Base-by-base conservation (phyloP, 257 asterid species). In the Solanum microdontum region DNA sequence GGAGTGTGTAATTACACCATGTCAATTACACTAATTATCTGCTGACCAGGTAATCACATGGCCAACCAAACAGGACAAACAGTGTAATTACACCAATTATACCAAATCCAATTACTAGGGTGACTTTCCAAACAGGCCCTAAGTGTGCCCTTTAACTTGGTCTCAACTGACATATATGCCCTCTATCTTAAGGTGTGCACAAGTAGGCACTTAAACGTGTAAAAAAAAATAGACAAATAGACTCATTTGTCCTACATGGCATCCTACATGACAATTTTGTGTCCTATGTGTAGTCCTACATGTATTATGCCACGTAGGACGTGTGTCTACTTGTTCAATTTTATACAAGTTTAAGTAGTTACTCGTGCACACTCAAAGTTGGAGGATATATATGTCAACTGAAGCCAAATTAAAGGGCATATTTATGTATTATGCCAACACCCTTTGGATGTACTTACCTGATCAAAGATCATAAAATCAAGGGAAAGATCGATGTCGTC, bases 381-480 rank as follows among this genome's bases (percentile, higher is more conserved):
- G 62, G 4, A 51, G 62, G 62, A 51, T 17, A 17, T 51, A 51
- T 1, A 17, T 17, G n/a, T 17, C n/a, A 51, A 51, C 62, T 6
- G 4, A 17, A 17, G 4, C 9, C 62, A 51, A 51, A 1, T 51
- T 51, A 51, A 51, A 51, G 0, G 1, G 3, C 23, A 51, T 51
- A 51, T 17, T 51, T 51, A 17, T 17, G n/a, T 17, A 51, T 51
- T 48, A 48, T 13, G 60, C 0, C 60, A 45, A 32, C 43, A 32
- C 43, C 43, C 24, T 72, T 36, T 15, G 34, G 34, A 10, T 3
- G 2, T 4, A 4, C 85, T 90, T 90, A 94, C 96, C 45, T 92
- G 94, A 86, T 93, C 92, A 39, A 93, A 95, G 87, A 95, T 95
- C 97, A 93, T 94, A 87, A 94, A 94, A 8, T 94, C 98, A 36